Base-by-base conservation (phyloP, 169 alveolate species). In the Plasmodium yoelii region DNA sequence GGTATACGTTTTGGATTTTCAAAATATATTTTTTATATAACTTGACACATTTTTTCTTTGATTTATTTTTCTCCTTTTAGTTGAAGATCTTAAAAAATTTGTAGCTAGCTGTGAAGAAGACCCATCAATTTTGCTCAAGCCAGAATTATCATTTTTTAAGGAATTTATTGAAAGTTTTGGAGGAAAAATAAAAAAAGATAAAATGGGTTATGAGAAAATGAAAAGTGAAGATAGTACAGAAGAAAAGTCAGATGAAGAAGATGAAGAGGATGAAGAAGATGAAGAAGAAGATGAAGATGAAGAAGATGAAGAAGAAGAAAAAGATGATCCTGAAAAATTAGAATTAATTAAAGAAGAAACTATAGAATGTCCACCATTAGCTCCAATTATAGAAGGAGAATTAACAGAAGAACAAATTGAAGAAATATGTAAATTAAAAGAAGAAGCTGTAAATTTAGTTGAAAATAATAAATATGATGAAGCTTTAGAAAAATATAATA, bases 1-100 rank as follows among this genome's bases (percentile, higher is more conserved):
- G 42, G 0, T 34, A 34, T 34, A 4, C 7, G 7, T 34, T 34
- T 34, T 34, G 42, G 0, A 28, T 28, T 2, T 3, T 1, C 39
- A 1, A 28, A 28, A 28, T 28, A 28, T 34, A 5, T 3, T 34
- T 34, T 4, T 5, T 34, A 0, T 0, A 34, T 34, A 1, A 4
- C 5, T 34, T 3, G 7, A 34, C 7, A 34, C n/a, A n/a, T n/a
- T 34, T 34, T 3, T 34, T 7, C 5, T 34, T n/a, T 44, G 12
- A 47, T 77, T 59, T 42, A 24, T 69, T 77, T 28, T 44, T 44
- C 65, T 18, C 34, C 26, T 49, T 64, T 59, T 89, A 93, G 96
- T 93, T 55, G 72, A 84, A 19, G 94, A 93, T 34, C 57, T 93
- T 87, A 90, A 93, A 92, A 80, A 91, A 42, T 93, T 93, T 72